Base-by-base conservation (phyloP, 768 basidiomycete species). In the Mycena vitilis region DNA sequence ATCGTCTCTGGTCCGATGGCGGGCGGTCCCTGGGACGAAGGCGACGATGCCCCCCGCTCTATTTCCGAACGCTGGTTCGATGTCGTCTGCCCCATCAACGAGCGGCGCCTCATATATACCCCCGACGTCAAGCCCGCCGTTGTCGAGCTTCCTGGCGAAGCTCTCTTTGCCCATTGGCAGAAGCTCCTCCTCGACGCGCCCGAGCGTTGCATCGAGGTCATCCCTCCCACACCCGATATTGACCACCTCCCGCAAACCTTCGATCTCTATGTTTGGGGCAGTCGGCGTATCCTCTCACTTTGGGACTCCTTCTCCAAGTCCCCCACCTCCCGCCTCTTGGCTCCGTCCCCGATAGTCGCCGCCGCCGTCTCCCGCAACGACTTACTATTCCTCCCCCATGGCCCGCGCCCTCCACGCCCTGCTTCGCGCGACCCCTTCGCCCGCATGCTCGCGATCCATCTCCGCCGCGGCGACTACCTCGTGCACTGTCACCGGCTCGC, bases 181-280 rank as follows among this genome's bases (percentile, higher is more conserved):
- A 73, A 76, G 36, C 56, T 85, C 15, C 78, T 86, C 1, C 23
- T 20, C 0, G 81, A 82, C 15, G 79, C 81, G 0, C 79, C 81
- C 7, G 81, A 86, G 66, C 73, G 79, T 38, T 87, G 86, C 63
- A 76, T 86, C 44, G 85, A 85, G 63, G 73, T 86, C 62, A 62
- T 74, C 23, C 68, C 77, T 0, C 66, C 78, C 5, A 54, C 59
- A 1, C 34, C 37, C 22, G 70, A 75, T n/a, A 77, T 75, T 12
- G 81, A 82, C 66, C 36, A 52, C 20, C 77, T 73, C 55, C 76
- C 78, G 0, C 81, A 81, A 67, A 75, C 73, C 4, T 82, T 80
- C 64, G 81, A 80, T 40, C 65, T 81, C 12, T 79, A 77, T 75
- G 36, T 80, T 23, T 79, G 82, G 78, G 75, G 79, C 38, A 64